Base-by-base conservation (phyloP, 768 basidiomycete species). In the Gyrodon lividus region DNA sequence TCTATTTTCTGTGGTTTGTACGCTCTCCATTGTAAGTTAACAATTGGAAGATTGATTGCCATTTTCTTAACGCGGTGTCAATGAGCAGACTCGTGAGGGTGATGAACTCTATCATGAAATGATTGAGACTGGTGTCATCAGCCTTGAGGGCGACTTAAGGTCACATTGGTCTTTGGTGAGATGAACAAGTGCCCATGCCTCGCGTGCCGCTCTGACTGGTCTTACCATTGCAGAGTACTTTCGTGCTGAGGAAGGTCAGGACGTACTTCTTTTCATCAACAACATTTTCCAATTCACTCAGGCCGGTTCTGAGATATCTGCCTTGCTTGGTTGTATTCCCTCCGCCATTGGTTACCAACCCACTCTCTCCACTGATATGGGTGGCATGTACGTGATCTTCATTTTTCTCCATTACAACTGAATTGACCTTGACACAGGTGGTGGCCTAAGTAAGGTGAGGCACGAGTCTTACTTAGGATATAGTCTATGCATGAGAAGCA, bases 221-320 rank as follows among this genome's bases (percentile, higher is more conserved):
- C n/a, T n/a, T n/a, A n/a, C n/a, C n/a, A n/a, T n/a, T n/a, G n/a
- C n/a, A n/a, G n/a, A n/a, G n/a, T n/a, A n/a, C n/a, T n/a, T n/a
- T n/a, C n/a, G n/a, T n/a, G n/a, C n/a, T n/a, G n/a, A 98, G 79
- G 96, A 99, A 78, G 97, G 97, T 59, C 97, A 99, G 76, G 97
- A 99, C 74, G 97, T 99, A 80, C 83, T 99, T 71, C 87, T 99
- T 70, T 99, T 99, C 84, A 99, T 99, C 71, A 97, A 99, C 89
- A 99, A 99, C 86, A 99, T 99, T 77, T 99, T 99, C 97, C 95
- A 97, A 70, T 99, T 99, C 91, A 99, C 96, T 63, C 97, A 98
- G 75, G 97, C 97, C 67, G 97, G 97, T 87, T 99, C 97, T 58
- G 97, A 98, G n/a, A n/a, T n/a, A n/a, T n/a, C n/a, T n/a, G n/a